These are phyloP conservation scores for Leishmania gerbilli DNA, from an alignment of 208 protist genomes.

Conservation along the genomic window DNA sequence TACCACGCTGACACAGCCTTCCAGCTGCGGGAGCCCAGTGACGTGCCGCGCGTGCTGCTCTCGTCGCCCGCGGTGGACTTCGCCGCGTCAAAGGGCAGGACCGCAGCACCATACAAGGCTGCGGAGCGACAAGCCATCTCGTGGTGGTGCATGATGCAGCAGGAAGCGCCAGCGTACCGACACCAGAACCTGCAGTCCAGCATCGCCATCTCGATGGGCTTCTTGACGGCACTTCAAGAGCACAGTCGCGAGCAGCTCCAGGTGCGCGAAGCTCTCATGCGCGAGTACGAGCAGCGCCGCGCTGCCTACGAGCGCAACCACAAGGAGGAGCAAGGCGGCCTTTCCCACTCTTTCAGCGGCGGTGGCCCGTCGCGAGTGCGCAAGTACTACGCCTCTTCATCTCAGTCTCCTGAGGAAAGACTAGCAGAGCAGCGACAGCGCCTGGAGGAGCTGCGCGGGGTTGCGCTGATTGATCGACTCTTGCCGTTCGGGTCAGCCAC, in stretches of 20 bases:
- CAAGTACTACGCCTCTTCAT: slow-evolving; percentile 19
- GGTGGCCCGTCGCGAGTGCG: slow-evolving; percentile 6
- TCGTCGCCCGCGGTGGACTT: neutral
- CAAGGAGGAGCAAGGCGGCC: slow-evolving; percentile 2
- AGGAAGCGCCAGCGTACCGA: slow-evolving; percentile 10
- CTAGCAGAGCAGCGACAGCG: slow-evolving; percentile 5
- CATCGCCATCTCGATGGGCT: slow-evolving; percentile 30
- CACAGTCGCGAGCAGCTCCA: slow-evolving; percentile 31
- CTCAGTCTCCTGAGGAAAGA: neutral
- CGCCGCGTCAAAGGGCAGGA: neutral
- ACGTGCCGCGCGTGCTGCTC: slow-evolving; percentile 17
- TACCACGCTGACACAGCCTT: slow-evolving; percentile 4
- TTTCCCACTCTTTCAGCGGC: neutral
- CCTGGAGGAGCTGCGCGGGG: slow-evolving; percentile 18
- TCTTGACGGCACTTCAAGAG: slow-evolving; percentile 47
- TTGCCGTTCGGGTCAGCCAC: slow-evolving; percentile 47
- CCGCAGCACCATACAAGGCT: neutral
- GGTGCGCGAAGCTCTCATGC: slow-evolving; percentile 31
- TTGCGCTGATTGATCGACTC: slow-evolving; percentile 46
- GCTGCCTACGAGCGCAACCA: slow-evolving; percentile 13
- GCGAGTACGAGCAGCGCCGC: slow-evolving; percentile 43
- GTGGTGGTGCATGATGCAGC: slow-evolving; percentile 16
- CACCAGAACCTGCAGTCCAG: slow-evolving; percentile 23
- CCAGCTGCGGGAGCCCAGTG: slow-evolving; percentile 29
- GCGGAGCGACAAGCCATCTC: neutral